Evolutionary conservation across 2,329 filamentous ascomycete genomes (phyloP).

Genomic region (Gnomoniopsis smithogilvyi): DNA sequence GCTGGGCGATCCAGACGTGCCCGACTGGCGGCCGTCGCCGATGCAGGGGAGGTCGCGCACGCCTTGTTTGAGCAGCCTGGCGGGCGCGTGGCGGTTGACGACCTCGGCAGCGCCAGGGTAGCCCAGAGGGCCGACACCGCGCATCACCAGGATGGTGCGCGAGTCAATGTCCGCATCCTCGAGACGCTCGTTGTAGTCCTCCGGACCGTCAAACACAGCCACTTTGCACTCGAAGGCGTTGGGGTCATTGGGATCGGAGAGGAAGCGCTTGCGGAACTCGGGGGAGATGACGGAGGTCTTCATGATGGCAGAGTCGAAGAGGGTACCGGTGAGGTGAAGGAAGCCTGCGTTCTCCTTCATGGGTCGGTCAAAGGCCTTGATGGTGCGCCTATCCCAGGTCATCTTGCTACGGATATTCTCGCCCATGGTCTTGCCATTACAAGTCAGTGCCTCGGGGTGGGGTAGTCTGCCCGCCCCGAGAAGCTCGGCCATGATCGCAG

Average conservation of each 20-base stretch:
- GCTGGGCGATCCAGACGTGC: constrained; percentile 51
- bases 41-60: constrained; percentile 46
- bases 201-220: constrained; percentile 48
- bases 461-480: constrained; percentile 35
- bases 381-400: constrained; percentile 47
- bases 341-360: constrained; percentile 49
- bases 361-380: constrained; percentile 41
- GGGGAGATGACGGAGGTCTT: constrained; percentile 48
- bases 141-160: constrained; percentile 45
- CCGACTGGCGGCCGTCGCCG: constrained; percentile 52
- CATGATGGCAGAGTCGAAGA: constrained; percentile 52
- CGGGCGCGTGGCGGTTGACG: constrained; percentile 49
- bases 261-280: constrained; percentile 41
- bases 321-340: constrained; percentile 42
- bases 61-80: constrained; percentile 40
- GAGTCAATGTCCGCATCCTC: constrained; percentile 39
- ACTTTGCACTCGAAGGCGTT: constrained; percentile 45
- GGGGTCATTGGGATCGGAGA: constrained; percentile 41
- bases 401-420: constrained; percentile 41
- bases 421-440: constrained; percentile 42
- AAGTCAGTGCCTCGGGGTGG: constrained; percentile 34
- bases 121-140: constrained; percentile 44
- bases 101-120: constrained; percentile 50
- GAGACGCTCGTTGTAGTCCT: constrained; percentile 42
- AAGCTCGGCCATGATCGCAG: constrained; percentile 50